phyloP scores from a whole-genome alignment of 2,329 filamentous ascomycete species.

The Claviceps digitariae region DNA sequence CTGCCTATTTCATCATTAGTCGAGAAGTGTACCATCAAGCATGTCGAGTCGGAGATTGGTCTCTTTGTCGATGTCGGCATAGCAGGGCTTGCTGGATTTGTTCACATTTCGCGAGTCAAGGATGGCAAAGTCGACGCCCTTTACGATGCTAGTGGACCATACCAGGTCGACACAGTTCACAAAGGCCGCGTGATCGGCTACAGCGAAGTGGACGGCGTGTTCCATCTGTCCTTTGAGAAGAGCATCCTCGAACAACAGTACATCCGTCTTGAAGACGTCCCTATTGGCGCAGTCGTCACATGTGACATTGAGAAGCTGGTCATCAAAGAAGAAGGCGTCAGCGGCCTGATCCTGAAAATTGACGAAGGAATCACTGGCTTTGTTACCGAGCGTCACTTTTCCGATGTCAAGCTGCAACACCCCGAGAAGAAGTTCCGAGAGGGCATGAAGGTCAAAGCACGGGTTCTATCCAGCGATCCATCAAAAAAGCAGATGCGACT shows the following conservation, averaged over 20 bases:
- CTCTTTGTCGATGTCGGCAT: conserved; percentile 61
- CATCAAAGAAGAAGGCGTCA: conserved; percentile 62
- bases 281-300: conserved; percentile 65
- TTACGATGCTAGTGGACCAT: conserved; percentile 62
- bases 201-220: conserved; percentile 75
- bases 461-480: conserved; percentile 68
- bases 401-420: conserved; percentile 76
- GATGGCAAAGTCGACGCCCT: conserved; percentile 81
- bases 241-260: conserved; percentile 76
- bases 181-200: conserved; percentile 74
- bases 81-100: conserved; percentile 63
- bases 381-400: conserved; percentile 75
- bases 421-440: conserved; percentile 94
- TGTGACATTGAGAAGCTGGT: conserved; percentile 77
- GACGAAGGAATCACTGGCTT: conserved; percentile 82
- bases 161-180: conserved; percentile 65
- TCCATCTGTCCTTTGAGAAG: conserved; percentile 71
- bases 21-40: conserved; percentile 63
- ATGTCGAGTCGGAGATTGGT: conserved; percentile 68
- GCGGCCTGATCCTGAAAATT: conserved; percentile 69
- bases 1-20: conserved; percentile 63
- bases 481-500: conserved; percentile 68
- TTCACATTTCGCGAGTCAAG: conserved; percentile 85
- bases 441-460: conserved; percentile 69
- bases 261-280: conserved; percentile 81